Conservation (phyloP, 2,329 filamentous ascomycete genomes). For the Aspergillus sp. region DNA sequence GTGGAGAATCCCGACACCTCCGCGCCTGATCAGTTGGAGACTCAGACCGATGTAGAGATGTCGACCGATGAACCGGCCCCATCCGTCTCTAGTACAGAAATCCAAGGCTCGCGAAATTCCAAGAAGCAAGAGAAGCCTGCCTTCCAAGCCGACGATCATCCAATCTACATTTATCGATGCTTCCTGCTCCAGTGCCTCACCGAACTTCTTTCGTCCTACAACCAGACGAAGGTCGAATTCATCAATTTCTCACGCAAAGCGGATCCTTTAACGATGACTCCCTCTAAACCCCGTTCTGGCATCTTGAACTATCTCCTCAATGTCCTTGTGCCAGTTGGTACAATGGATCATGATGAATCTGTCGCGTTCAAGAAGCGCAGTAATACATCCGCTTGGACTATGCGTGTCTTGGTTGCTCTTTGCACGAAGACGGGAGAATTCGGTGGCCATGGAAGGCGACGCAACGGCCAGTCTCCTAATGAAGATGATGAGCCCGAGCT, state of each 20-base stretch:
- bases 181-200: constrained; percentile 91
- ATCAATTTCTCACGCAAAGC: constrained; percentile 98
- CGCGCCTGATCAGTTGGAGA: constrained; percentile 39
- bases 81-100: constrained; percentile 37
- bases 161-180: constrained; percentile 94
- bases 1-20: constrained; percentile 33
- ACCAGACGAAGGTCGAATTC: constrained; percentile 94
- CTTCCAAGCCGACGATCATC: constrained; percentile 92
- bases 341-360: constrained; percentile 72
- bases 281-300: constrained; percentile 89
- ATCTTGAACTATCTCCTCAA: constrained; percentile 93
- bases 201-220: constrained; percentile 90
- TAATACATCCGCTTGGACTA: constrained; percentile 83
- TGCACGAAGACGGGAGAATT: constrained; percentile 87
- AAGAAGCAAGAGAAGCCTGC: constrained; percentile 71
- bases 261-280: constrained; percentile 79
- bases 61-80: constrained; percentile 43
- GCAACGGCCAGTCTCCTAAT: constrained; percentile 46
- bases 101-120: constrained; percentile 44
- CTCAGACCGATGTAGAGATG: constrained; percentile 57
- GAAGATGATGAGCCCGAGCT: constrained; percentile 57
- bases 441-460: constrained; percentile 60
- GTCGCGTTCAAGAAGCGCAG: constrained; percentile 80
- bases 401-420: constrained; percentile 82
- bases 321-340: constrained; percentile 71